A percentile compares a stretch with the other conserved stretches of the same genome.
These are phyloP conservation scores for Corchorus capsularis DNA, from an alignment of 345 rosid species.

Conservation along the genomic window DNA sequence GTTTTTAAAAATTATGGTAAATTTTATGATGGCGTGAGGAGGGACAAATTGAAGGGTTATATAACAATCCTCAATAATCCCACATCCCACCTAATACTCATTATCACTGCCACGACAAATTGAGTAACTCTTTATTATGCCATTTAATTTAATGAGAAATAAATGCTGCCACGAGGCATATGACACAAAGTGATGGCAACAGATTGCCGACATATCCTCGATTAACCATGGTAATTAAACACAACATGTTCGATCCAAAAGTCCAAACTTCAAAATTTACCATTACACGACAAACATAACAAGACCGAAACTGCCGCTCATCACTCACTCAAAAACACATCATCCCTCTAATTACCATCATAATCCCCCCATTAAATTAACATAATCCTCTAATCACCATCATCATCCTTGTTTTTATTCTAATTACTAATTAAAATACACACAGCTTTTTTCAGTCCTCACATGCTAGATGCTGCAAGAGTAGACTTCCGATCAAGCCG, in stretches of 20 bases:
- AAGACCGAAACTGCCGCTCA: neutral
- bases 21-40: too few species aligned
- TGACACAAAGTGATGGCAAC: neutral
- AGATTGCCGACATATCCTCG: too few species aligned
- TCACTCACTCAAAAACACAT: neutral
- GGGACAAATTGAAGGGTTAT: too few species aligned
- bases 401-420: neutral
- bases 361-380: too few species aligned
- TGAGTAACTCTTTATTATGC: too few species aligned
- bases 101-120: too few species aligned
- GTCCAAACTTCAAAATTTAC: neutral
- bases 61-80: too few species aligned
- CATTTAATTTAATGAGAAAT: neutral
- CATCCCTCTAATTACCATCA: neutral
- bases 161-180: neutral
- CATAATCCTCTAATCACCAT: neutral
- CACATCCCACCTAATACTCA: too few species aligned
- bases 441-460: neutral
- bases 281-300: slow-evolving; percentile 9
- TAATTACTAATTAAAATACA: neutral
- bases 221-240: neutral
- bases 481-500: neutral
- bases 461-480: neutral
- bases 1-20: too few species aligned
- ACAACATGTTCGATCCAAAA: neutral